Evolutionary conservation across 1,139 yeast species (phyloP).

Genomic region (Magnusiomyces suaveolens): DNA sequence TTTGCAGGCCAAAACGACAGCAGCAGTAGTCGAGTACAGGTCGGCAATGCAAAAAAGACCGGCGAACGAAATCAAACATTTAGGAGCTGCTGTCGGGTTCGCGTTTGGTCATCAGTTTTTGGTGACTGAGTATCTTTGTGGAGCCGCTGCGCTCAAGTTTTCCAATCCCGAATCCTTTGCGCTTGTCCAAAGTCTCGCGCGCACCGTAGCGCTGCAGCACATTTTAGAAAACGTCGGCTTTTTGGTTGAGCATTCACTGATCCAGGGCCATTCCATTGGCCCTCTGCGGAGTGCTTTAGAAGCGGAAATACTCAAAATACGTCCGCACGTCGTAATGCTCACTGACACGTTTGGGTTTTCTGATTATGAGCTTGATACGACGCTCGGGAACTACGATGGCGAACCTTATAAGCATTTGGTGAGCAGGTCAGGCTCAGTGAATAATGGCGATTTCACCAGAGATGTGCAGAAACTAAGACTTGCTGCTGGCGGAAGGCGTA

Average conservation of each 20-base stretch:
- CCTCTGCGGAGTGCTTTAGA: slow-evolving; percentile 34
- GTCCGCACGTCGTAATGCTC: slow-evolving; percentile 7
- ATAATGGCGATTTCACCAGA: too few species aligned
- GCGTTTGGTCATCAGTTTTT: slow-evolving; percentile 7
- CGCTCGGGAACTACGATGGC: slow-evolving; percentile 12
- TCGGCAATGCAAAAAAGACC: background rate
- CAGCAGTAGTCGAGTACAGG: background rate
- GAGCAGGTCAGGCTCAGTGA: too few species aligned
- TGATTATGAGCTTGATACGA: slow-evolving; percentile 10
- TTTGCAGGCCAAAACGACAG: background rate
- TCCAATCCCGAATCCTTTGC: background rate
- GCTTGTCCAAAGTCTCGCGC: slow-evolving; percentile 49
- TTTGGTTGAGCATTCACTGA: slow-evolving; percentile 35
- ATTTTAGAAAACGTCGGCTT: background rate
- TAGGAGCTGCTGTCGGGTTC: background rate
- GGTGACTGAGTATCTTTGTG: background rate
- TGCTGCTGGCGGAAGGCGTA: too few species aligned
- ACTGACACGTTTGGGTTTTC: slow-evolving; percentile 12
- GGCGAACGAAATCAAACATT: background rate
- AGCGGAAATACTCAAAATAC: slow-evolving; percentile 32
- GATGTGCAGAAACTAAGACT: too few species aligned
- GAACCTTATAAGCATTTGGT: slow-evolving; percentile 4
- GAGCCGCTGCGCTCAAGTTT: background rate
- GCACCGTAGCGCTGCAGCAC: slow-evolving; percentile 23
- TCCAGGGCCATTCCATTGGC: slow-evolving; percentile 33